phyloP scores from a whole-genome alignment of 148 eudicot genomes.

The Silene conica region DNA sequence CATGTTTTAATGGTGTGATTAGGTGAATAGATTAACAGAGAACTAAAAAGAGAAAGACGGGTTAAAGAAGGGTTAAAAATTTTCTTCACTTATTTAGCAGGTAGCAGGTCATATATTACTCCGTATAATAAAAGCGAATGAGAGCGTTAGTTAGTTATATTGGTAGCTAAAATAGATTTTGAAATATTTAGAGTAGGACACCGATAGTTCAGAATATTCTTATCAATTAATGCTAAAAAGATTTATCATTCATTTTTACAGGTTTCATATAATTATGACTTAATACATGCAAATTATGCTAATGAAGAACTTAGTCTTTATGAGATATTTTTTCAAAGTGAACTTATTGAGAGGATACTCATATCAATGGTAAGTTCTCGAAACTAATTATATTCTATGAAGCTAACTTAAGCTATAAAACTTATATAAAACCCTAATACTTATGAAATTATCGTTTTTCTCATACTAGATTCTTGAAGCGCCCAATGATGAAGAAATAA shows the following conservation, averaged over 20 bases:
- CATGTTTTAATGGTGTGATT: too few species aligned
- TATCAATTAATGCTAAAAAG: too few species aligned
- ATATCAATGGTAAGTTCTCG: background rate
- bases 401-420: background rate
- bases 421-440: background rate
- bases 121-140: too few species aligned
- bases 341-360: background rate
- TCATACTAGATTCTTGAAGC: constrained; percentile 4
- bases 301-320: background rate
- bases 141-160: too few species aligned
- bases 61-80: too few species aligned
- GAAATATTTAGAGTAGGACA: too few species aligned
- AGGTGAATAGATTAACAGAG: too few species aligned
- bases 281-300: background rate
- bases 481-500: background rate
- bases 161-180: too few species aligned
- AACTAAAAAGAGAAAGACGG: too few species aligned
- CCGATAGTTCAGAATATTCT: too few species aligned
- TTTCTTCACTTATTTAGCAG: too few species aligned
- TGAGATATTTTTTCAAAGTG: background rate
- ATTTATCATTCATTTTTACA: background rate
- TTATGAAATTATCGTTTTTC: background rate
- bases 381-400: background rate
- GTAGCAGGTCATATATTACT: too few species aligned
- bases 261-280: background rate